Evolutionary conservation across 371 early-diverging fungal genomes (phyloP), one percentile per base, ranked within the genome.

Genomic region (Mortierella sp.): DNA sequence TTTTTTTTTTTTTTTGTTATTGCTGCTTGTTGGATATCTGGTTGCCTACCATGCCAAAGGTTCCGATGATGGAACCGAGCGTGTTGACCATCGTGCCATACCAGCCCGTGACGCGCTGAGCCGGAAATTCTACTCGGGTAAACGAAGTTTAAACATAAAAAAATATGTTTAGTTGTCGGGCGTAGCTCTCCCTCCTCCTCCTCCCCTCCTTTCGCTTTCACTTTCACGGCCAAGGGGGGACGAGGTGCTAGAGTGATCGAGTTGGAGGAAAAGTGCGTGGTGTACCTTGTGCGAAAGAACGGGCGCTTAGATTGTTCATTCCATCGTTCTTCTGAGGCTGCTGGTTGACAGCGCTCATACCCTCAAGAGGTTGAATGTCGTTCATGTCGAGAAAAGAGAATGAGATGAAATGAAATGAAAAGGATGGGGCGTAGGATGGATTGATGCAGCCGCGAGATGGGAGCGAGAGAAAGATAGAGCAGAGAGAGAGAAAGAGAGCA

Each of bases 61-160:
- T 65, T 43, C 88, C 88, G 28, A 75, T 61, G 25, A 82, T 56
- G 16, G 80, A 66, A 53, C 88, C 88, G 57, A 86, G 45, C 46
- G 77, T 72, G 47, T 86, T 86, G 74, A 87, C 76, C 86, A 87
- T 86, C 4, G 82, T 72, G 18, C 87, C 86, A 43, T 74, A 74
- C 19, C 64, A 51, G 7, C 75, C 75, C 55, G 60, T 51, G 46
- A 75, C 66, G 4, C 70, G 65, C 25, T 75, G 70, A 1, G 75
- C 70, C 6, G 75, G 75, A 43, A 48, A 66, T 46, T 75, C 75
- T 75, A 28, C 57, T 4, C 1, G 16, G n/a, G 50, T 62, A 5
- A 15, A 45, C 19, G 9, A 6, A 16, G 4, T 0, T n/a, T n/a
- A n/a, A 19, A 57, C 15, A 23, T 7, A 25, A 37, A 56, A 55